These are phyloP conservation scores for Davidsoniella eucalypti DNA, from an alignment of 2,329 filamentous ascomycete genomes.

Conservation along the genomic window DNA sequence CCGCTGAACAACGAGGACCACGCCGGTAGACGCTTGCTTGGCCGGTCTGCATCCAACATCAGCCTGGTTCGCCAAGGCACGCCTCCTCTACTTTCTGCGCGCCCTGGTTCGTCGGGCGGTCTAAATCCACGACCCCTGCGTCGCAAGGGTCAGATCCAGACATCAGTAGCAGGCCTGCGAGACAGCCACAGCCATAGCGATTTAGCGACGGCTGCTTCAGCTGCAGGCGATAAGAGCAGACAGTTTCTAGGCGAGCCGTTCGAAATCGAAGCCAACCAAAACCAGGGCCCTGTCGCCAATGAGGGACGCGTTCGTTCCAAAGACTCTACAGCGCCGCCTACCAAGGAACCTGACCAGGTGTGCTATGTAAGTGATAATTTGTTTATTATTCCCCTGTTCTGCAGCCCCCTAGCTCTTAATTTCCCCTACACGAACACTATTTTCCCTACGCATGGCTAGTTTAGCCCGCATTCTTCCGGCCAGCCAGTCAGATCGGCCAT, in stretches of 20 bases:
- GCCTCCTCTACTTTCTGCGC: conserved; percentile 32
- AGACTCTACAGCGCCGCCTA: conserved; percentile 23
- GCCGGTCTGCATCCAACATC: conserved; percentile 32
- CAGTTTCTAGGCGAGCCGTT: background rate
- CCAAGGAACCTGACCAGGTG: background rate
- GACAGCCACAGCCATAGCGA: conserved; percentile 4
- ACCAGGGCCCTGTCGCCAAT: conserved; percentile 35
- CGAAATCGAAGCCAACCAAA: background rate
- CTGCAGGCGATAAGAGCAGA: background rate
- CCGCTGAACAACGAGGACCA: background rate
- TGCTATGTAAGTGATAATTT: conserved; percentile 7
- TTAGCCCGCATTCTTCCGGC: background rate
- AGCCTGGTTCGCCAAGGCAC: conserved; percentile 35
- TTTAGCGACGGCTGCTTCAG: background rate
- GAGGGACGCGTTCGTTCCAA: conserved; percentile 71
- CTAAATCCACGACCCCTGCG: conserved; percentile 43
- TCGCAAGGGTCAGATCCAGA: conserved; percentile 14
- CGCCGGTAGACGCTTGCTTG: background rate
- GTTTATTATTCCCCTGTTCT: background rate
- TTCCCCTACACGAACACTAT: too few relatives aligned
- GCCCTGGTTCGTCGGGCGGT: conserved; percentile 48
- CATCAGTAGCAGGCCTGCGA: conserved; percentile 54
- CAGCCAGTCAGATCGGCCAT: background rate
- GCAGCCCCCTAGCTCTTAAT: background rate
- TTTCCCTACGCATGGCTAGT: too few relatives aligned